These are phyloP conservation scores for Hymenoscyphus albidus DNA, from an alignment of 2,329 filamentous ascomycete species.

Conservation along the genomic window DNA sequence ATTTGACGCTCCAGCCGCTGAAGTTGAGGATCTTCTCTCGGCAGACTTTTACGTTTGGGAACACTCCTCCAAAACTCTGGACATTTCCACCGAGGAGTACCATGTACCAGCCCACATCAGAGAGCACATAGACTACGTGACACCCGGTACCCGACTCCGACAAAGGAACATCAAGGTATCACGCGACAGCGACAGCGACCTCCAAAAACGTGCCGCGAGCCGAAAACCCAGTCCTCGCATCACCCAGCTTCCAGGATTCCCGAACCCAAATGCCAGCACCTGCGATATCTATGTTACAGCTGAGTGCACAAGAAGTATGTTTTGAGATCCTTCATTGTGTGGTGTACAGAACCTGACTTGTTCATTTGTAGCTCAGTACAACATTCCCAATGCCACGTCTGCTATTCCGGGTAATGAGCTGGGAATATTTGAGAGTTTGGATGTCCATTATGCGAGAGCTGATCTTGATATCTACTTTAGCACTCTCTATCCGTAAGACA, in stretches of 20 bases:
- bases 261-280: conserved; percentile 28
- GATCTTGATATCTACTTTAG: conserved; percentile 48
- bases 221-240: conserved; percentile 33
- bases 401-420: conserved; percentile 40
- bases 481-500: conserved; percentile 43
- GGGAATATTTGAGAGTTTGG: conserved; percentile 44
- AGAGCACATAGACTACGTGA: conserved; percentile 33
- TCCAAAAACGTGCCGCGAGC: conserved; percentile 26
- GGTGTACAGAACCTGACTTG: conserved; percentile 4
- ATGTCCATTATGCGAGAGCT: conserved; percentile 44
- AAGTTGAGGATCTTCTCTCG: conserved; percentile 50
- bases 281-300: conserved; percentile 56
- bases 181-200: conserved; percentile 34
- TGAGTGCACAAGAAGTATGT: conserved; percentile 40
- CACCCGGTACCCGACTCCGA: conserved; percentile 45
- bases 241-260: conserved; percentile 36
- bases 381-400: conserved; percentile 39
- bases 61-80: conserved; percentile 45
- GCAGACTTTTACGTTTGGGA: conserved; percentile 50
- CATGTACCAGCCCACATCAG: conserved; percentile 31
- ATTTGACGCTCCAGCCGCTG: conserved; percentile 35
- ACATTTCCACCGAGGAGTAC: conserved; percentile 33
- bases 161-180: conserved; percentile 24
- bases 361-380: conserved; percentile 37
- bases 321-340: background rate